A percentile compares a stretch with the other conserved stretches of the same genome.
phyloP scores from a whole-genome alignment of 208 protist species.

The Acanthamoeba culbertsoni region DNA sequence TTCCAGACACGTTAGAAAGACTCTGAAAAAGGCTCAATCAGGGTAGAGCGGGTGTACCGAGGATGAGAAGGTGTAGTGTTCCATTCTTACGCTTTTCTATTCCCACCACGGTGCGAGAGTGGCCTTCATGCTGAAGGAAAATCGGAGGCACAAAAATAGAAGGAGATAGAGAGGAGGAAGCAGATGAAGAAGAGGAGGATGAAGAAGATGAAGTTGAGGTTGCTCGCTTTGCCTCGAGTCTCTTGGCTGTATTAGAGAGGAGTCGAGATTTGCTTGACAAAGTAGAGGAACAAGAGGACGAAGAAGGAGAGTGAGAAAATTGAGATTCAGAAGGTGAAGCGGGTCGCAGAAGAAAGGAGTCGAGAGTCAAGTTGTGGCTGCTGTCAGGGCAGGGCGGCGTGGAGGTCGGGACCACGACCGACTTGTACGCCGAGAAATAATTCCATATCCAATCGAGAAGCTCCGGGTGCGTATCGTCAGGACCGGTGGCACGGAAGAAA shows the following conservation, averaged over 20 bases:
- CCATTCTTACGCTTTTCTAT: slow-evolving; percentile 57
- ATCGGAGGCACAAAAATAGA: neutral
- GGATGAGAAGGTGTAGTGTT: slow-evolving; percentile 39
- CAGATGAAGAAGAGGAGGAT: neutral
- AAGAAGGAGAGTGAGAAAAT: neutral
- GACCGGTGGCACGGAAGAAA: slow-evolving; percentile 38
- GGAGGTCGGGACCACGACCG: neutral
- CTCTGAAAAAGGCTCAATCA: neutral
- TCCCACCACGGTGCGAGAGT: slow-evolving; percentile 54
- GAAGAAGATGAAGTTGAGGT: neutral
- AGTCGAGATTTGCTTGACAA: neutral
- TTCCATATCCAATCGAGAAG: slow-evolving; percentile 48
- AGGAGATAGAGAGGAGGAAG: neutral
- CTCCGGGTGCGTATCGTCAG: slow-evolving; percentile 29
- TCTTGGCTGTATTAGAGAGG: no score
- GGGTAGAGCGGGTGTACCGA: neutral
- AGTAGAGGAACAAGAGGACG: neutral
- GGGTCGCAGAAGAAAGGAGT: neutral
- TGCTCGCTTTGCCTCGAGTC: neutral
- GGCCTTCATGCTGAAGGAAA: slow-evolving; percentile 58
- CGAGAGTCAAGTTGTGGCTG: neutral
- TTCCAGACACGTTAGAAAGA: neutral
- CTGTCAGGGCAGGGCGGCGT: neutral
- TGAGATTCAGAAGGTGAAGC: neutral
- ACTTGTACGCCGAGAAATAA: slow-evolving; percentile 30